Percentiles rank a stretch among this genome's conserved stretches.
Conservation (phyloP, 306 rosid species). For the Pyrus pyrifolia region DNA sequence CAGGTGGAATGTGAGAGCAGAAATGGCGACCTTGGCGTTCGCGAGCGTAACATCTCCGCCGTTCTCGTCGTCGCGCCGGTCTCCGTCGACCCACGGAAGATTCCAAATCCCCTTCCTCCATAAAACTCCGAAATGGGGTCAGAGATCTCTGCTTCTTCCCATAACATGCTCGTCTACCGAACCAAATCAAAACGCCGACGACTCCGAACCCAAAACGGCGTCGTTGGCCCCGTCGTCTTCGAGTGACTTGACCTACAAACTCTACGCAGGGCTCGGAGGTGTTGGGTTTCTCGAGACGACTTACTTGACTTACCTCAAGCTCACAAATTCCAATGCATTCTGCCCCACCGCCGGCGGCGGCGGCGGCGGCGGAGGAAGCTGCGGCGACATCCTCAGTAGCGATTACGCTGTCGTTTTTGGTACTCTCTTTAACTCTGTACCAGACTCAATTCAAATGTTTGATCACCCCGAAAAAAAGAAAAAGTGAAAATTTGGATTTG, state of each 20-base stretch:
- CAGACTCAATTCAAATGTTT: background rate
- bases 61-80: conserved; percentile 11
- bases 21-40: conserved; percentile 47
- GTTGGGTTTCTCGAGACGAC: conserved; percentile 74
- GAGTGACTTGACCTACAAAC: conserved; percentile 30
- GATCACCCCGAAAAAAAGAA: background rate
- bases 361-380: conserved; percentile 29
- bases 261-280: conserved; percentile 48
- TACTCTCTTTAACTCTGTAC: conserved; percentile 7
- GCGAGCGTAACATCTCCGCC: conserved; percentile 35
- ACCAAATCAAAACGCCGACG: conserved; percentile 39
- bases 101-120: background rate
- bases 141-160: conserved; percentile 15
- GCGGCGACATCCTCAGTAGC: conserved; percentile 65
- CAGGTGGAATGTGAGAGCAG: conserved; percentile 1
- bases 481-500: background rate
- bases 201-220: conserved; percentile 32
- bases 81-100: conserved; percentile 15
- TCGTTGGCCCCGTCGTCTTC: conserved; percentile 19
- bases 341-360: conserved; percentile 60
- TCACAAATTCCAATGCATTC: conserved; percentile 59
- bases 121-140: background rate
- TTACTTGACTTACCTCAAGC: conserved; percentile 67
- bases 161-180: conserved; percentile 37
- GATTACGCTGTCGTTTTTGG: conserved; percentile 77